Evolutionary conservation across 345 rosid species (phyloP), one percentile per base, ranked within the genome.

Genomic region (Conringia planisiliqua): DNA sequence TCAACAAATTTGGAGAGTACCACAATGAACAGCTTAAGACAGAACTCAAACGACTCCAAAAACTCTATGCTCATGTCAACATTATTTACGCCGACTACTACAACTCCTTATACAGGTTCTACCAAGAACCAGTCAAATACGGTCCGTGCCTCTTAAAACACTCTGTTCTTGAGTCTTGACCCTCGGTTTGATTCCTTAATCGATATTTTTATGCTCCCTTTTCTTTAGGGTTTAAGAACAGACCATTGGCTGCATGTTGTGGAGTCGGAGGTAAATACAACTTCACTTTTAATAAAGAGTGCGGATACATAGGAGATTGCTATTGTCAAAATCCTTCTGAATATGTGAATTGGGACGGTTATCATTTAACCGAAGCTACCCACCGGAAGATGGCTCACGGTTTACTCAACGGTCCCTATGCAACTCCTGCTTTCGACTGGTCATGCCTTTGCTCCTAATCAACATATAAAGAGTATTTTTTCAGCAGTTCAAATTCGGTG

Each of bases 331-430:
- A 82, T 7, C 85, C 86, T 7, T 77, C 71, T 3, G 75, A 68
- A 18, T 73, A 55, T 75, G 73, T 81, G 14, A 84, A 74, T 57
- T 86, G 90, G 86, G 89, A 85, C 33, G 86, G 89, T 33, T 11
- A 74, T 20, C 89, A 83, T 63, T 57, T 73, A 44, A 78, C 82
- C 24, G 78, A 78, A 68, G 70, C 77, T 1, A 18, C 75, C 9
- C 32, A 79, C 56, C 14, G 17, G 29, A 50, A 35, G 67, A 73
- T 79, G 27, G 75, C 78, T 38, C 47, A 73, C 1, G 38, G 65
- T 55, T 8, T 78, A 66, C 63, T 78, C 67, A 62, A 68, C 1
- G 82, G 82, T 43, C 74, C 82, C 10, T 73, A 60, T 69, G 27
- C 82, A 26, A 62, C 6, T 68, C 78, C 82, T 68, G 26, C 74